These are phyloP conservation scores for Colletotrichum musae DNA, from an alignment of 2,329 filamentous ascomycete genomes.

Conservation along the genomic window DNA sequence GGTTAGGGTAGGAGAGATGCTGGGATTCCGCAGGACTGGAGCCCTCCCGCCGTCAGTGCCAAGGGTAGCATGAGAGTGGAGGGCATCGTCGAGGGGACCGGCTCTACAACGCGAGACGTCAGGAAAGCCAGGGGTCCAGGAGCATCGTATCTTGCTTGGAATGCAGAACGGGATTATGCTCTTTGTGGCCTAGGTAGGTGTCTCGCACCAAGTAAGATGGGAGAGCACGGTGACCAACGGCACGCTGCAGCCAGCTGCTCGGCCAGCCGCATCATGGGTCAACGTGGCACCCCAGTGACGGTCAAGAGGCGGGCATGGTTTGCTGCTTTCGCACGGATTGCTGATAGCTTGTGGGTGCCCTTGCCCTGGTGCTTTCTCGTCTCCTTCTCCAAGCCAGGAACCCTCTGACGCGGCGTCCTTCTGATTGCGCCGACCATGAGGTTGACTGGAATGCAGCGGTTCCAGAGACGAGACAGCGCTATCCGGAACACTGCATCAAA, in stretches of 20 bases:
- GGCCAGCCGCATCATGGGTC: constrained; percentile 28
- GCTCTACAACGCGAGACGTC: not conserved
- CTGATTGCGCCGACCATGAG: constrained; percentile 15
- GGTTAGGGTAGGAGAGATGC: constrained; percentile 11
- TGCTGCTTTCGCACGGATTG: constrained; percentile 26
- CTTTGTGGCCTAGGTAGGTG: not conserved
- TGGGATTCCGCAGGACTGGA: constrained; percentile 21
- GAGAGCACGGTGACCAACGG: constrained; percentile 5
- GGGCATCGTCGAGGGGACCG: constrained; percentile 14
- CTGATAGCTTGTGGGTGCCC: not conserved
- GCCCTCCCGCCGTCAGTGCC: constrained; percentile 12
- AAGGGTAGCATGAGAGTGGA: constrained; percentile 7
- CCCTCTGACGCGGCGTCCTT: constrained; percentile 1
- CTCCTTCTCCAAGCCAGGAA: not conserved
- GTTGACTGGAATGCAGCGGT: constrained; percentile 5
- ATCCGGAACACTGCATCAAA: not conserved
- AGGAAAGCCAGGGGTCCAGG: constrained; percentile 21
- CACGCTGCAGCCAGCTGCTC: constrained; percentile 33
- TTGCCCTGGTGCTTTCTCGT: no score
- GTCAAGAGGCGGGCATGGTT: constrained; percentile 9
- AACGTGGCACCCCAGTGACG: not conserved
- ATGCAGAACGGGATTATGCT: constrained; percentile 1
- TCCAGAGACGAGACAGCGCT: constrained; percentile 1
- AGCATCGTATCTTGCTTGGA: constrained; percentile 5
- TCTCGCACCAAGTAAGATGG: constrained; percentile 7